Base-by-base conservation (phyloP, 108 stramenopile genomes). In the Discostella stelligeroides region DNA sequence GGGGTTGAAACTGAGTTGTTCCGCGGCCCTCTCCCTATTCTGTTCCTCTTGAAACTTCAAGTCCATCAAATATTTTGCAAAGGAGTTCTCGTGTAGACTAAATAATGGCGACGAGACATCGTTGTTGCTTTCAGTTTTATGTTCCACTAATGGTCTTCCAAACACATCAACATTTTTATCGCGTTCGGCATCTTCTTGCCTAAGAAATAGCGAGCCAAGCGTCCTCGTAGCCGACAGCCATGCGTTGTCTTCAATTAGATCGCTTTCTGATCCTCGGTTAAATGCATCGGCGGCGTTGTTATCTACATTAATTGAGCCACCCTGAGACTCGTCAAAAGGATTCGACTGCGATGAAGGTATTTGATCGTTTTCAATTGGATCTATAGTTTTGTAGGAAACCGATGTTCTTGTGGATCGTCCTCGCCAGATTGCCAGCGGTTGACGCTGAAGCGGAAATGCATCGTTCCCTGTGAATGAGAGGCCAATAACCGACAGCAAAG, bases 11-110 rank as follows among this genome's bases (percentile, higher is more conserved):
- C 38, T 27, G 18, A 37, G 54, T 25, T 49, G 18, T 28, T 49
- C 38, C 7, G 30, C 30, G n/a, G 60, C 24, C 43, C 53, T 59
- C 67, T 58, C 66, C 23, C 75, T 63, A 30, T 76, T 76, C 37
- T 50, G 62, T 57, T 76, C 75, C 75, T 76, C 75, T 13, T 76
- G 68, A 14, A 60, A 46, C 68, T 76, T 76, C 47, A 76, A 40
- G 45, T 69, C 68, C 28, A 76, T 47, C 48, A 76, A 30, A 49
- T 68, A 69, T 6, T 51, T 20, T 40, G 75, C 56, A 25, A 76
- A 64, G 1, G 75, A 64, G 24, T 63, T 56, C 50, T 62, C 72
- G 7, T 43, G 63, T 6, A 34, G 64, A 24, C 34, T 34, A 24
- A 43, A 47, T 14, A 11, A 4, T 4, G 42, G 10, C 17, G 45